phyloP scores from a whole-genome alignment of 257 asterid genomes.

The Scutellaria barbata region DNA sequence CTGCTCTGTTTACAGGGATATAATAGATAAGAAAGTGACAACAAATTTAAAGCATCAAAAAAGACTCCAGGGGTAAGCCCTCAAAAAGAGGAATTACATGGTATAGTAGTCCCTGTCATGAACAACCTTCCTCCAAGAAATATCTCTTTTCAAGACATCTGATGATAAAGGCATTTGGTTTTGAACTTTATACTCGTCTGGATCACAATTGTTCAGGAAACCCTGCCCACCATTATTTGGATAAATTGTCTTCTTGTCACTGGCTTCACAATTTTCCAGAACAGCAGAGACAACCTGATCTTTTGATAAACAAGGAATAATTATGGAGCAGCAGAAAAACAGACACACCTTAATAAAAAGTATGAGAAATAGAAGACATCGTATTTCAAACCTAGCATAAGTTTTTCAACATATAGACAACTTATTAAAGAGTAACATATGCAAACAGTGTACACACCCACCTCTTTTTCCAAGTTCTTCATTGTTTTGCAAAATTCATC shows the following conservation, averaged over 20 bases:
- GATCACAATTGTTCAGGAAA: slow-evolving; percentile 34
- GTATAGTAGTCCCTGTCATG: slow-evolving; percentile 61
- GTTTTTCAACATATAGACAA: slow-evolving; percentile 5
- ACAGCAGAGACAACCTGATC: slow-evolving; percentile 79
- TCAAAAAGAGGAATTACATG: slow-evolving; percentile 50
- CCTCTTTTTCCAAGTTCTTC: slow-evolving; percentile 13
- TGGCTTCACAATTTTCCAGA: slow-evolving; percentile 63
- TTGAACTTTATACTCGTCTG: slow-evolving; percentile 44
- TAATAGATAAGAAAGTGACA: slow-evolving; percentile 36
- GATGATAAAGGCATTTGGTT: slow-evolving; percentile 43
- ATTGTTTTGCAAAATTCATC: slow-evolving; percentile 17
- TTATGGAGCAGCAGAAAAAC: slow-evolving; percentile 41
- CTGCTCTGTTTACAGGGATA: slow-evolving; percentile 57
- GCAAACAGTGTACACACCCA: slow-evolving; percentile 20
- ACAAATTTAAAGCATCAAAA: slow-evolving; percentile 30
- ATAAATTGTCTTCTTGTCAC: slow-evolving; percentile 41
- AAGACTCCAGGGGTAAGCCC: slow-evolving; percentile 26
- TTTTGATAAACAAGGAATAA: slow-evolving; percentile 51
- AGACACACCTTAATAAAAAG: slow-evolving; percentile 23
- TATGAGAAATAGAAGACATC: slow-evolving; percentile 30
- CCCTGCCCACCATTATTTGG: slow-evolving; percentile 43
- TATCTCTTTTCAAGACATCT: slow-evolving; percentile 56
- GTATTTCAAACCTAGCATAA: slow-evolving; percentile 22
- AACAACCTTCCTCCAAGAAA: slow-evolving; percentile 72
- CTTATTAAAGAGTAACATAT: neutral